phyloP scores from a whole-genome alignment of 2,329 filamentous ascomycete species.

The Fusarium udum region DNA sequence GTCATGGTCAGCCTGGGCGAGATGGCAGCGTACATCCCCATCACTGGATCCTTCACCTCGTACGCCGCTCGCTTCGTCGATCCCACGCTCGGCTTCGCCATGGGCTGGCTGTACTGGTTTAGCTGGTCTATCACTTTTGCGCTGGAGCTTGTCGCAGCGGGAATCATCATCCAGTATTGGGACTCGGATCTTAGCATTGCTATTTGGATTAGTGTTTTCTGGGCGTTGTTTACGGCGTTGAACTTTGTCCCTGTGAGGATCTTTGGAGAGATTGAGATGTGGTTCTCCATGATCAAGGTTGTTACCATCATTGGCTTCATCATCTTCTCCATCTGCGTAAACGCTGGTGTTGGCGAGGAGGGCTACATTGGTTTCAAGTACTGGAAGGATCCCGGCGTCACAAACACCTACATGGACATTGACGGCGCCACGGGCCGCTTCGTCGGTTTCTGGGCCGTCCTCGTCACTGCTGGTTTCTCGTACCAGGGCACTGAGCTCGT shows the following conservation, averaged over 20 bases:
- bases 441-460: conserved; percentile 74
- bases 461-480: conserved; percentile 75
- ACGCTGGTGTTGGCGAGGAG: conserved; percentile 74
- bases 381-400: conserved; percentile 75
- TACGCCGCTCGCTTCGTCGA: conserved; percentile 81
- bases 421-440: conserved; percentile 66
- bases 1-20: conserved; percentile 78
- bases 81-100: conserved; percentile 76
- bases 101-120: conserved; percentile 89
- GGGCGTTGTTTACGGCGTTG: conserved; percentile 72
- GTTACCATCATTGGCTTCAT: conserved; percentile 78
- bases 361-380: conserved; percentile 80
- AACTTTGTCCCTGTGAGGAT: conserved; percentile 78
- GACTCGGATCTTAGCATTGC: conserved; percentile 68
- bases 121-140: conserved; percentile 78
- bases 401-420: conserved; percentile 67
- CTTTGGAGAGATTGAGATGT: conserved; percentile 83
- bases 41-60: conserved; percentile 78
- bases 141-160: conserved; percentile 76
- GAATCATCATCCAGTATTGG: conserved; percentile 82
- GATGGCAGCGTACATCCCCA: conserved; percentile 81
- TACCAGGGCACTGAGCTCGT: conserved; percentile 81
- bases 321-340: conserved; percentile 79
- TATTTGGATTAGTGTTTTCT: conserved; percentile 79
- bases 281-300: conserved; percentile 81